phyloP scores from a whole-genome alignment of 768 basidiomycete species.

The Mycena belliarum region DNA sequence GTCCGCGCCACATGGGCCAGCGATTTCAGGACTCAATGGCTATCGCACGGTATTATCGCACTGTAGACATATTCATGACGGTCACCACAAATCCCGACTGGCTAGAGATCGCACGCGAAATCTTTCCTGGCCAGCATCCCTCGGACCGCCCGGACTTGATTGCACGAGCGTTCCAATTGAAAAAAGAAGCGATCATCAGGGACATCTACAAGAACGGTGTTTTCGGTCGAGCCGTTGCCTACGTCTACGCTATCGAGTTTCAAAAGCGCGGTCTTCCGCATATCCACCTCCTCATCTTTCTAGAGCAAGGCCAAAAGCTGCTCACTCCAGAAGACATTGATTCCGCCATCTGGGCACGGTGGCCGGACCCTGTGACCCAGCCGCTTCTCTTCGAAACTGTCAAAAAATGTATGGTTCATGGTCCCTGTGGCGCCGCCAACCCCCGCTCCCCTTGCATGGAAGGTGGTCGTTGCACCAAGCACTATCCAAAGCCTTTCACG shows the following conservation, averaged over 20 bases:
- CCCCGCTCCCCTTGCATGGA: slow-evolving; percentile 27
- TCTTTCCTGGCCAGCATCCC: slow-evolving; percentile 38
- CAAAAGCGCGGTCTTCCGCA: slow-evolving; percentile 48
- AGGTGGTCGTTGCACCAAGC: slow-evolving; percentile 6
- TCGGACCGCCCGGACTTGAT: slow-evolving; percentile 28
- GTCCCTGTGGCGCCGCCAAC: slow-evolving; percentile 29
- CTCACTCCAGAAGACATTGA: slow-evolving; percentile 31
- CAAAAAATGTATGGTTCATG: slow-evolving; percentile 43
- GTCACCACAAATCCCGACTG: slow-evolving; percentile 54
- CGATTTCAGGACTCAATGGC: slow-evolving; percentile 44
- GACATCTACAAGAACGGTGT: slow-evolving; percentile 8
- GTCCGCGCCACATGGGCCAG: slow-evolving; percentile 35
- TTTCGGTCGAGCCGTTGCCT: slow-evolving; percentile 5
- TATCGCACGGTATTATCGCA: slow-evolving; percentile 35
- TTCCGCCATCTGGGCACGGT: slow-evolving; percentile 35
- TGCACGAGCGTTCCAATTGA: slow-evolving; percentile 24
- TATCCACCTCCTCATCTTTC: slow-evolving; percentile 42
- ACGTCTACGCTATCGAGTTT: slow-evolving; percentile 45
- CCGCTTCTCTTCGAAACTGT: slow-evolving; percentile 29
- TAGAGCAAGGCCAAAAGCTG: slow-evolving; percentile 21
- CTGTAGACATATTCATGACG: slow-evolving; percentile 50
- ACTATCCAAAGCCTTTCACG: neutral
- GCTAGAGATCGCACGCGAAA: slow-evolving; percentile 43
- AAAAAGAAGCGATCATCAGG: slow-evolving; percentile 1
- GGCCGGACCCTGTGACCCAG: slow-evolving; percentile 35